phyloP scores from a whole-genome alignment of 2,329 filamentous ascomycete genomes.

The Hypoxylon sp. region DNA sequence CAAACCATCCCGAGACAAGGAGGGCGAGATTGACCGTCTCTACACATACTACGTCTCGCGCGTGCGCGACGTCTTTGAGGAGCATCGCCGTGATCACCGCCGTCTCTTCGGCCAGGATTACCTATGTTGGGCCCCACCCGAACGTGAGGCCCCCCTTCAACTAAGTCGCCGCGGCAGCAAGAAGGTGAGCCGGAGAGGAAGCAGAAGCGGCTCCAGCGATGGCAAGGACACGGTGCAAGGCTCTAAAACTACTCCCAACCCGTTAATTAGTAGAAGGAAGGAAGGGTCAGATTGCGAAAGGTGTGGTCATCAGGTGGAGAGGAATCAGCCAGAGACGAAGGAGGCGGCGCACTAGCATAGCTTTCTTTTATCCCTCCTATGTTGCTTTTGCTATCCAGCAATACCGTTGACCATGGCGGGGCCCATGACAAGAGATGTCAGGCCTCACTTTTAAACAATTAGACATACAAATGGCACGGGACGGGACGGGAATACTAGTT shows the following conservation, averaged over 20 bases:
- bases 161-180: conserved; percentile 33
- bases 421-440: not conserved
- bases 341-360: conserved; percentile 3
- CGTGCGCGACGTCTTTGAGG: conserved; percentile 38
- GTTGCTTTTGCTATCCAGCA: conserved; percentile 13
- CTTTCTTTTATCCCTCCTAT: conserved; percentile 21
- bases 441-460: conserved; percentile 6
- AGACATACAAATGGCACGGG: not conserved
- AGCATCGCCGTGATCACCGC: conserved; percentile 34
- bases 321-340: not conserved
- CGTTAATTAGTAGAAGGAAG: conserved; percentile 7
- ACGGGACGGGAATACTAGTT: conserved; percentile 12
- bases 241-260: not conserved
- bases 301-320: not conserved
- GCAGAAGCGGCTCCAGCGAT: not conserved
- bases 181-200: conserved; percentile 29
- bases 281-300: conserved; percentile 17
- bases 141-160: conserved; percentile 39
- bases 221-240: not conserved
- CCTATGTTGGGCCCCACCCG: conserved; percentile 36
- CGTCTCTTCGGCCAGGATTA: conserved; percentile 36
- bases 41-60: conserved; percentile 41
- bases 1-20: conserved; percentile 17
- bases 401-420: conserved; percentile 2
- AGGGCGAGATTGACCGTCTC: conserved; percentile 29